A percentile compares a stretch with the other conserved stretches of the same genome.
Conservation (phyloP, 1,284 basidiomycete genomes). For the Malassezia pachydermatis region DNA sequence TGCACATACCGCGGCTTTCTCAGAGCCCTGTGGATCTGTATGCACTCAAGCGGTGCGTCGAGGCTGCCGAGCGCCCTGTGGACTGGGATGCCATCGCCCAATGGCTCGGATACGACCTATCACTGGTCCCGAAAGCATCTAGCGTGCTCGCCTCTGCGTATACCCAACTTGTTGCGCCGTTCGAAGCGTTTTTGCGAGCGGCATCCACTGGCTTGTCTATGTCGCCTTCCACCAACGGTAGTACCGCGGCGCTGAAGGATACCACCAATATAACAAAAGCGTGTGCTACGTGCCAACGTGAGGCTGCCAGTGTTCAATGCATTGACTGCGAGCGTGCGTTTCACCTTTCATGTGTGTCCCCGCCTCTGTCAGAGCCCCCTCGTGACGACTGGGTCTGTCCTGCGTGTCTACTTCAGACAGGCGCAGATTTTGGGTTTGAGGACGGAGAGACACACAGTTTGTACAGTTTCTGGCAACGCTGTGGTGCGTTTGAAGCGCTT, state of each 20-base stretch:
- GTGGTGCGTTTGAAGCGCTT: conserved; percentile 63
- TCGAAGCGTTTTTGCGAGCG: conserved; percentile 63
- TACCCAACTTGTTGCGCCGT: conserved; percentile 78
- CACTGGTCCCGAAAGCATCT: background rate
- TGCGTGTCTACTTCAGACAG: conserved; percentile 78
- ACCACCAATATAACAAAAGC: background rate
- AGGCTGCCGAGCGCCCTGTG: conserved; percentile 55
- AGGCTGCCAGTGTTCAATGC: conserved; percentile 83
- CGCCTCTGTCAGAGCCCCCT: conserved; percentile 71
- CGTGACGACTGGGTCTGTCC: conserved; percentile 95
- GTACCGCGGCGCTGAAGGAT: background rate
- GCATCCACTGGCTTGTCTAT: no score
- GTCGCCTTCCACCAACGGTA: background rate
- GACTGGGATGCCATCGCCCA: conserved; percentile 78
- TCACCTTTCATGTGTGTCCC: conserved; percentile 91
- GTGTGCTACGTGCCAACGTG: conserved; percentile 64
- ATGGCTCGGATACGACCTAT: conserved; percentile 59
- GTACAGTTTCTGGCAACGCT: conserved; percentile 80
- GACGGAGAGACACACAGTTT: conserved; percentile 93
- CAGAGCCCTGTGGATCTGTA: conserved; percentile 85
- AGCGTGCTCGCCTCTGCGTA: conserved; percentile 54
- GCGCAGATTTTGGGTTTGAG: conserved; percentile 97
- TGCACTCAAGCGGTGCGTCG: conserved; percentile 80
- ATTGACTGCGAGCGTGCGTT: conserved; percentile 91
- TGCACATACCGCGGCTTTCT: conserved; percentile 83